These are phyloP conservation scores for Pleurotus citrinopileatus DNA, from an alignment of 768 basidiomycete genomes.

Conservation along the genomic window DNA sequence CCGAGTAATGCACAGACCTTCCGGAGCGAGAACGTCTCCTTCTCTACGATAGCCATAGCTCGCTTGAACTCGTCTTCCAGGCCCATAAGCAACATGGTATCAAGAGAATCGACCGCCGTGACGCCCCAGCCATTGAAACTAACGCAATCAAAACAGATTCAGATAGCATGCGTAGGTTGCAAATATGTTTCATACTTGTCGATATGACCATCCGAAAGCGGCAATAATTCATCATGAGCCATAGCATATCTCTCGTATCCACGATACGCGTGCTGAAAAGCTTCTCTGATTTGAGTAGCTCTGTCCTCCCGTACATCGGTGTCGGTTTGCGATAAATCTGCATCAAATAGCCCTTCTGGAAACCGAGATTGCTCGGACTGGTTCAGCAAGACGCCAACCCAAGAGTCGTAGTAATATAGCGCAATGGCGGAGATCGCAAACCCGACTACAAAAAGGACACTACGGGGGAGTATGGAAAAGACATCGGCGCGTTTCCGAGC, in stretches of 20 bases:
- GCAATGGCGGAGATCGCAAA: background rate
- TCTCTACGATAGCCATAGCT: slow-evolving; percentile 51
- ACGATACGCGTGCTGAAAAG: slow-evolving; percentile 66
- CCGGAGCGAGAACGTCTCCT: background rate
- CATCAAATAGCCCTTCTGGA: background rate
- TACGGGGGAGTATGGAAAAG: background rate
- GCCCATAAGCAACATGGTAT: slow-evolving; percentile 83
- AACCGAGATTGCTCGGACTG: background rate
- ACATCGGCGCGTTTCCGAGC: too few relatives aligned
- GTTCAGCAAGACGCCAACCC: background rate
- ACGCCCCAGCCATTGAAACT: slow-evolving; percentile 85
- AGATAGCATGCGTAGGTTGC: background rate
- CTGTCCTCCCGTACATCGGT: slow-evolving; percentile 46
- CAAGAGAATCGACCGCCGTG: slow-evolving; percentile 77
- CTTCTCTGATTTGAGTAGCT: slow-evolving; percentile 54
- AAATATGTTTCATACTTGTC: slow-evolving; percentile 4
- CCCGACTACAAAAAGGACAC: background rate
- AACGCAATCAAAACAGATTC: background rate
- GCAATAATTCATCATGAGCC: slow-evolving; percentile 61
- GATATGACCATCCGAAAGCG: slow-evolving; percentile 31
- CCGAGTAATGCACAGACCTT: background rate
- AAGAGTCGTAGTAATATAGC: background rate
- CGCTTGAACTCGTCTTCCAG: slow-evolving; percentile 67
- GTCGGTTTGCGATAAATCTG: slow-evolving; percentile 9
- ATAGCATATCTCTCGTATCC: slow-evolving; percentile 62